Percentiles rank a stretch among this genome's conserved stretches.
Conservation (phyloP, 2,329 filamentous ascomycete species). For the Diaporthe citriasiana region DNA sequence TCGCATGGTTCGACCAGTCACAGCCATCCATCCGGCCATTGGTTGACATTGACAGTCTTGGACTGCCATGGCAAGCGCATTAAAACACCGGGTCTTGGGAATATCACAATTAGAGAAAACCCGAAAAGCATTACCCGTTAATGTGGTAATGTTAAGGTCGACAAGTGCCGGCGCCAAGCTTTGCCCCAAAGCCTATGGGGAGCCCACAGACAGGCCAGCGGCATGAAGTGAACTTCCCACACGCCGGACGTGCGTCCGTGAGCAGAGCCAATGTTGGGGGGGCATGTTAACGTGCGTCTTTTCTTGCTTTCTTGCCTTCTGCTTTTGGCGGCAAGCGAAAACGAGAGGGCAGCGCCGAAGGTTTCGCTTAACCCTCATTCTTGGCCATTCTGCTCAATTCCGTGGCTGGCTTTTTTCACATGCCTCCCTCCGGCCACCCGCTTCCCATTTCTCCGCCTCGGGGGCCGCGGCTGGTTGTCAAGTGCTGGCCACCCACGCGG, state of each 20-base stretch:
- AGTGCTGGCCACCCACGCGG: slow-evolving; percentile 6
- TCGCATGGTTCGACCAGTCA: slow-evolving; percentile 6
- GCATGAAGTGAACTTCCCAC: slow-evolving; percentile 10
- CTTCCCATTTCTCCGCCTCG: slow-evolving; percentile 20
- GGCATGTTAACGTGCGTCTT: neutral
- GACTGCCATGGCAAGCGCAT: slow-evolving; percentile 12
- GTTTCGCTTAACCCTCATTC: neutral
- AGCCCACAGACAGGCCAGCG: neutral
- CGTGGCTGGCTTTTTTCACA: slow-evolving; percentile 29
- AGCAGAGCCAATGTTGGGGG: slow-evolving; percentile 6
- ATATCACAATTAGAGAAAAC: slow-evolving; percentile 13
- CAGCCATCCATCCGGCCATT: neutral
- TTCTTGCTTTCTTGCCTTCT: neutral
- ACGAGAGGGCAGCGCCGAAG: neutral
- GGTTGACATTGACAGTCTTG: slow-evolving; percentile 22
- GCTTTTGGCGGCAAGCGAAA: neutral
- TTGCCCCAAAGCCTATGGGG: slow-evolving; percentile 1
- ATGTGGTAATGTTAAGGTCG: neutral
- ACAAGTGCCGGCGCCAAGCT: slow-evolving; percentile 26
- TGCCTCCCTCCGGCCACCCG: neutral
- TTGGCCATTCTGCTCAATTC: slow-evolving; percentile 1
- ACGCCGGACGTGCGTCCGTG: slow-evolving; percentile 8
- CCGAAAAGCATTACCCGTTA: neutral
- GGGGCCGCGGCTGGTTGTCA: slow-evolving; percentile 17
- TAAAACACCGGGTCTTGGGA: slow-evolving; percentile 26